These are phyloP conservation scores for Chlamydomonas eustigma DNA, from an alignment of 139 green algal species.

Conservation along the genomic window DNA sequence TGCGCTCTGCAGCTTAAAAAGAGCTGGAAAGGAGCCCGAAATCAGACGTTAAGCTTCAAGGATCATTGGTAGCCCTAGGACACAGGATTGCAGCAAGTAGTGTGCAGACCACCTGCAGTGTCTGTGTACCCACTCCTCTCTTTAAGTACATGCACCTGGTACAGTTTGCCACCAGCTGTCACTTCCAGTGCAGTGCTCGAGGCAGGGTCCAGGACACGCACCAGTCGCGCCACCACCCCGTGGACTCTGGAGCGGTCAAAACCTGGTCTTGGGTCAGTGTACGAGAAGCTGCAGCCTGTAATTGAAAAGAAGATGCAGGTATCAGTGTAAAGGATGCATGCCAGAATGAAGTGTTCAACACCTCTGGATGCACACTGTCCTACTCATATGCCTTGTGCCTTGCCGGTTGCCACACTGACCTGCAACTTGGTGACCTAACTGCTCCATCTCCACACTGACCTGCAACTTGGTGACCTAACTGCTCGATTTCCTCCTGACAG, in stretches of 20 bases:
- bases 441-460: constrained; percentile 46
- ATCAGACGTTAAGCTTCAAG: too few relatives aligned
- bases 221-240: constrained; percentile 76
- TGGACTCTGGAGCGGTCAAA: constrained; percentile 68
- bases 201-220: constrained; percentile 68
- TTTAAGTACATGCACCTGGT: constrained; percentile 78
- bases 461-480: constrained; percentile 47
- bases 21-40: too few relatives aligned
- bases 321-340: too few relatives aligned
- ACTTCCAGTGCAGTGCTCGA: constrained; percentile 89
- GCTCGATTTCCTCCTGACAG: constrained; percentile 45
- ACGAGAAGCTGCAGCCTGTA: constrained; percentile 36
- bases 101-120: too few relatives aligned
- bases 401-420: too few relatives aligned
- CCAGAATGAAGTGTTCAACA: too few relatives aligned
- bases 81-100: too few relatives aligned
- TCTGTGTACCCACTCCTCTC: too few relatives aligned
- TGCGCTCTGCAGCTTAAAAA: too few relatives aligned
- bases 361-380: not conserved
- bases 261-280: constrained; percentile 65
- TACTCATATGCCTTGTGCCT: too few relatives aligned
- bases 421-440: constrained; percentile 47
- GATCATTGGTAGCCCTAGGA: too few relatives aligned
- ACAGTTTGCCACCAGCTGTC: constrained; percentile 87
- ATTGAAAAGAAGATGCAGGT: not conserved